phyloP scores from a whole-genome alignment of 371 early-diverging fungal genomes.

The Syncephalastrum monosporum region DNA sequence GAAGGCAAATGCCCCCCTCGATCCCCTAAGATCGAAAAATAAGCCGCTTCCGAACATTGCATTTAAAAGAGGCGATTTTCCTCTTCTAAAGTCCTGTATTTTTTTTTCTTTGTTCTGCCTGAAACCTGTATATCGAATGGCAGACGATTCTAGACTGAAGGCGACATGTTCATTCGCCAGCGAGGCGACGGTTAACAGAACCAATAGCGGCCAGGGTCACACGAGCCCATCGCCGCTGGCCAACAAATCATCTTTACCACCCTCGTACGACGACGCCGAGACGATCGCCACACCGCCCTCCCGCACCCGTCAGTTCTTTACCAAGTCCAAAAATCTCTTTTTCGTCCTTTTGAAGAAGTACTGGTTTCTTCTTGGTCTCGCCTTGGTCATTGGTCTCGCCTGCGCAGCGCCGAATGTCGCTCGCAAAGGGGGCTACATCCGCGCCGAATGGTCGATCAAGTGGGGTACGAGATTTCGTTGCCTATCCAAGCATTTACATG shows the following conservation, averaged over 20 bases:
- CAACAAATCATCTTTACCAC: conserved; percentile 15
- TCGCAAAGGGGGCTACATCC: conserved; percentile 55
- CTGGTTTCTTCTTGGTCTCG: conserved; percentile 60
- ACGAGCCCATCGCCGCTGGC: conserved; percentile 11
- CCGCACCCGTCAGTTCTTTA: neutral
- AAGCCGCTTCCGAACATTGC: neutral
- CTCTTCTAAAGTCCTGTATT: conserved; percentile 1
- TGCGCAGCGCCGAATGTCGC: conserved; percentile 57
- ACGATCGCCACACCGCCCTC: conserved; percentile 8
- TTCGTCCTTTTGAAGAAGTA: conserved; percentile 19
- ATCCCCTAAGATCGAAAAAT: conserved; percentile 3
- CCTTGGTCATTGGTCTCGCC: conserved; percentile 56
- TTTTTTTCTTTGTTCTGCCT: conserved; percentile 10
- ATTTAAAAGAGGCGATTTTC: conserved; percentile 2
- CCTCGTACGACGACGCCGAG: conserved; percentile 11
- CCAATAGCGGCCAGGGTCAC: neutral
- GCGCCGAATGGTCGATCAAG: conserved; percentile 60
- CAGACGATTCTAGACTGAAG: conserved; percentile 17
- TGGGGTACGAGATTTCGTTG: conserved; percentile 36
- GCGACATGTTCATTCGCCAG: conserved; percentile 19
- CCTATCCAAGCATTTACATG: no score
- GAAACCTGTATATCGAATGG: conserved; percentile 2
- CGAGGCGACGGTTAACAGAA: conserved; percentile 14
- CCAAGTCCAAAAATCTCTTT: conserved; percentile 11
- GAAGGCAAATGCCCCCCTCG: conserved; percentile 2